Evolutionary conservation across 2,329 filamentous ascomycete genomes (phyloP).

Genomic region (Intubia oerlemansii): DNA sequence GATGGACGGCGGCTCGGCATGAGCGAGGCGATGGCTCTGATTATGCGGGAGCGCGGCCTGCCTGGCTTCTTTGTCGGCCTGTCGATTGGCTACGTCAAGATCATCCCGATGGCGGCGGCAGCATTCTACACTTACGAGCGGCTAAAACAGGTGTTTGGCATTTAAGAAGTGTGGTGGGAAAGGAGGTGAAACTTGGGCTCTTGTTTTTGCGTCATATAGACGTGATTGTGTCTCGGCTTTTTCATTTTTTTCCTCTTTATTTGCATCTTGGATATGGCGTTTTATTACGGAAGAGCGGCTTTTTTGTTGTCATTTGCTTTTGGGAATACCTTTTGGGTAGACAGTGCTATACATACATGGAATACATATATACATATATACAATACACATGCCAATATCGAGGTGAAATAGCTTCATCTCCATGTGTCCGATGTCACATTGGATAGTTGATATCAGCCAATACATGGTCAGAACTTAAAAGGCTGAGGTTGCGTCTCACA

Average conservation of each 20-base stretch:
- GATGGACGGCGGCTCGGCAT: slow-evolving; percentile 67
- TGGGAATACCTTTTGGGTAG: too few species aligned
- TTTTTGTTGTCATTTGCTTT: neutral
- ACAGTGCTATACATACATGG: too few species aligned
- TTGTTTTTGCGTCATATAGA: too few species aligned
- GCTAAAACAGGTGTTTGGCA: slow-evolving; percentile 40
- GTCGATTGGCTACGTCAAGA: slow-evolving; percentile 86
- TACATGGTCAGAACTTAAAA: too few species aligned
- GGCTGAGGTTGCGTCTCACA: too few species aligned
- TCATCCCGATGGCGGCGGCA: slow-evolving; percentile 69
- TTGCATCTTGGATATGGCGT: neutral
- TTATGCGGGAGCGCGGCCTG: slow-evolving; percentile 54
- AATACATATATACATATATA: too few species aligned
- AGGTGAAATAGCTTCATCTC: too few species aligned
- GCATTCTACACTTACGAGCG: slow-evolving; percentile 47
- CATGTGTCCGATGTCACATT: too few species aligned
- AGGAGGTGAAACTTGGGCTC: neutral
- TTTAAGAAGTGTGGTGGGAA: slow-evolving; percentile 18
- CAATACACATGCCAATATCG: too few species aligned
- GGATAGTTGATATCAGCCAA: too few species aligned
- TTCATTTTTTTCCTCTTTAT: neutral
- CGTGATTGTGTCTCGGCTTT: neutral
- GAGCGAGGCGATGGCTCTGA: slow-evolving; percentile 53
- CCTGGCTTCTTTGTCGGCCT: slow-evolving; percentile 82
- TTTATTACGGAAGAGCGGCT: too few species aligned